A percentile compares a stretch with the other conserved stretches of the same genome.
These are phyloP conservation scores for Auricularia sp. DNA, from an alignment of 768 basidiomycete species.

Conservation along the genomic window DNA sequence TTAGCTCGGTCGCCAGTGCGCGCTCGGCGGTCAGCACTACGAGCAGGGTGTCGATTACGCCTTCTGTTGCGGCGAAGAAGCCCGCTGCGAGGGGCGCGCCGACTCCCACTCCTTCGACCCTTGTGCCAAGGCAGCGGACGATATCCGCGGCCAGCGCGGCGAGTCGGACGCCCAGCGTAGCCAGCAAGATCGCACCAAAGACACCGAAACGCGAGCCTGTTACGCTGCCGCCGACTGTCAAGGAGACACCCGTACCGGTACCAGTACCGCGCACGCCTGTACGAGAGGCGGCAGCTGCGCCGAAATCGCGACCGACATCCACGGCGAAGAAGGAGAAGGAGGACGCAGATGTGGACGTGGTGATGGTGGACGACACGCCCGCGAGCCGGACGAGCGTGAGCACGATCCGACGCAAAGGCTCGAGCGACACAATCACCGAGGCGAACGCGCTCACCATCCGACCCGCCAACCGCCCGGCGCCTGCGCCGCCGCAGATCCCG, in stretches of 20 bases:
- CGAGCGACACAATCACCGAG: constrained; percentile 26
- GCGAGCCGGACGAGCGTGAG: constrained; percentile 12
- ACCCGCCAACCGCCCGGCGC: neutral
- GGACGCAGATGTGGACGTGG: neutral
- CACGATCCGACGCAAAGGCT: constrained; percentile 22
- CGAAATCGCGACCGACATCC: neutral
- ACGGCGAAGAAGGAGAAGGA: neutral
- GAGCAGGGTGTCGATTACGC: neutral
- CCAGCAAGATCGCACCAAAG: neutral
- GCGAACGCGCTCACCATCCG: neutral
- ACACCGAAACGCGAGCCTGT: neutral
- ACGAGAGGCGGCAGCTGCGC: neutral
- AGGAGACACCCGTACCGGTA: neutral
- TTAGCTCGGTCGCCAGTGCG: constrained; percentile 7
- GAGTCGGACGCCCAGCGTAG: constrained; percentile 2
- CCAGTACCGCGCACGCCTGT: neutral
- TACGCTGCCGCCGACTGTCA: constrained; percentile 3
- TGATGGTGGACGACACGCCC: neutral
- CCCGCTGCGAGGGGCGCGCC: constrained; percentile 4
- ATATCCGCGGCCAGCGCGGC: constrained; percentile 1
- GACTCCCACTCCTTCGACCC: constrained; percentile 6
- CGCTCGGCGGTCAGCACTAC: neutral
- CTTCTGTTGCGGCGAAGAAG: constrained; percentile 3
- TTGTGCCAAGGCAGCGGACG: constrained; percentile 6
- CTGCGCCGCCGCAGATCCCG: neutral